Percentiles rank a stretch among this genome's conserved stretches.
Conservation (phyloP, 148 eudicot species). For the Rhododendron williamsianum region DNA sequence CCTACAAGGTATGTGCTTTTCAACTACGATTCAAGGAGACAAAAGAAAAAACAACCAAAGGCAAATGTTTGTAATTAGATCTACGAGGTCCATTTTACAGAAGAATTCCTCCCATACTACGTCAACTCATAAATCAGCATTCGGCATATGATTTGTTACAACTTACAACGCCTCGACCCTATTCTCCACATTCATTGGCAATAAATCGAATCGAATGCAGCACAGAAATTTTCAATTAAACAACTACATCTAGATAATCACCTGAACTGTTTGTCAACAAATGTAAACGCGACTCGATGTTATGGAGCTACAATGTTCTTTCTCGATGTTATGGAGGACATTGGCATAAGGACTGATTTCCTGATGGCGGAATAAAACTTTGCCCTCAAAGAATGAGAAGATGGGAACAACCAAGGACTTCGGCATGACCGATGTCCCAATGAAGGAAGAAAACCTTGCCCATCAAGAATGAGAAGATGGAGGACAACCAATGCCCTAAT, state of each 20-base stretch:
- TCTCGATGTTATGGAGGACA: not conserved
- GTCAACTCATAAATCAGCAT: not conserved
- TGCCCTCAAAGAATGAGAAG: not conserved
- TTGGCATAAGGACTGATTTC: not conserved
- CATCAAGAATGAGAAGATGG: not conserved
- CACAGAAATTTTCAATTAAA: not conserved
- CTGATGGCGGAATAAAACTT: not conserved
- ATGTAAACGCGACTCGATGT: not conserved
- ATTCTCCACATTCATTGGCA: not conserved
- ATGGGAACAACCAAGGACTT: not conserved
- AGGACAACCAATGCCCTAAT: not conserved
- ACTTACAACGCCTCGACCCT: not conserved
- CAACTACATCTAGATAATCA: not conserved
- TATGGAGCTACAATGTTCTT: not conserved
- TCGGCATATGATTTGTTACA: not conserved
- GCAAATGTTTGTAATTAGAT: not conserved
- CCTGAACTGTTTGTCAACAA: not conserved
- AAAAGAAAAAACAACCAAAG: not conserved
- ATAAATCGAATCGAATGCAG: not conserved
- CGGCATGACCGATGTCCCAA: not conserved
- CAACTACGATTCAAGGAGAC: conserved; percentile 5
- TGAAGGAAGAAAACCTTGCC: not conserved
- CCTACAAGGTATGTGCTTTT: conserved; percentile 40
- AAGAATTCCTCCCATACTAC: not conserved
- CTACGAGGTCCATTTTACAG: not conserved